Evolutionary conservation across 2,329 filamentous ascomycete genomes (phyloP), one percentile per base, ranked within the genome.

Genomic region (Diaporthe destruens): DNA sequence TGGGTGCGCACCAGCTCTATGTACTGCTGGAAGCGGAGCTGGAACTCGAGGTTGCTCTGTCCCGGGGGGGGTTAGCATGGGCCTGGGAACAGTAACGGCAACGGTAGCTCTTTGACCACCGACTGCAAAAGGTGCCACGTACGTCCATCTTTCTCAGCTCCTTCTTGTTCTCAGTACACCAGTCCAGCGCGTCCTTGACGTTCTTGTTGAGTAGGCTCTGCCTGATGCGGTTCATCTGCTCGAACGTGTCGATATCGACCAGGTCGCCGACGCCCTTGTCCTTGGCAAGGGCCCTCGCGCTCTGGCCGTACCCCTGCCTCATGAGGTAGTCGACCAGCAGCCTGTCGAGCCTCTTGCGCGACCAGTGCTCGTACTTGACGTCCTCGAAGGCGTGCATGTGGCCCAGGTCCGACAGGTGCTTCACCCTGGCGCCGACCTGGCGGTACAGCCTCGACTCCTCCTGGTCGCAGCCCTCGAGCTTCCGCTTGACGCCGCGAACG

Each of bases 91-190:
- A n/a, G n/a, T n/a, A n/a, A n/a, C n/a, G n/a, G 16, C 34, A 25
- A 18, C 1, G 18, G 42, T 3, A 3, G 16, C 9, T 4, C 25
- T 16, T 39, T 20, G 18, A 18, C 16, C 25, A 9, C 16, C 12
- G 4, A 23, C 1, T 14, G 42, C 3, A 49, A 49, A 11, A 18
- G n/a, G n/a, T 8, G 18, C 11, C 16, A 80, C 89, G 75, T 81
- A 94, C 93, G 81, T 94, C 92, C 82, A 94, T 92, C 86, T 96
- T 97, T 79, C 95, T 93, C 73, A 99, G 84, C 75, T 95, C 93
- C 78, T 96, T 95, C 82, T 97, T 96, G 82, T 98, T 98, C 78
- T 98, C 96, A 20, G 87, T 90, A 81, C 96, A 98, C 96, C 96
- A 99, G 16, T 90, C 89, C 70, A 99, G 82, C 29, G 95, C 95